Evolutionary conservation across 306 rosid species (phyloP).

Genomic region (Gastrolobium bilobum): DNA sequence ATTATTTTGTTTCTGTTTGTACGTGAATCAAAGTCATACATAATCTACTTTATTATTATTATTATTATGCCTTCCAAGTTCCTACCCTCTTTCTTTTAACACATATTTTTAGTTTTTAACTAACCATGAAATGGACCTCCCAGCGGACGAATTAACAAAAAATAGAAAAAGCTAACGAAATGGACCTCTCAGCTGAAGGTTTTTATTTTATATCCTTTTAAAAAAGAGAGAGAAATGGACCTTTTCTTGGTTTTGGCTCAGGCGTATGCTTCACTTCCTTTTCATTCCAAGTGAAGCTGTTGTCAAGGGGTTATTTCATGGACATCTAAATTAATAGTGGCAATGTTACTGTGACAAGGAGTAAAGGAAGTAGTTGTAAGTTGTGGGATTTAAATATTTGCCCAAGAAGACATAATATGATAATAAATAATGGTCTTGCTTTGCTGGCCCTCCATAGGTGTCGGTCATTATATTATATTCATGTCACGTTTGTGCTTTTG

Average conservation of each 20-base stretch:
- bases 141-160: slow-evolving; percentile 14
- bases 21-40: slow-evolving; percentile 57
- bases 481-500: slow-evolving; percentile 46
- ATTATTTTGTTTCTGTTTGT: slow-evolving; percentile 37
- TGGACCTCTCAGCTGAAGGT: slow-evolving; percentile 46
- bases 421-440: slow-evolving; percentile 42
- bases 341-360: background rate
- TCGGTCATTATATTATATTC: slow-evolving; percentile 49
- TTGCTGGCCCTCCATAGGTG: slow-evolving; percentile 41
- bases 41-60: slow-evolving; percentile 42
- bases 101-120: background rate
- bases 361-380: slow-evolving; percentile 39
- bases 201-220: background rate
- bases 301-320: slow-evolving; percentile 49
- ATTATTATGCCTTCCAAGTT: slow-evolving; percentile 5
- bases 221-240: slow-evolving; percentile 12
- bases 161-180: background rate
- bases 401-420: slow-evolving; percentile 47
- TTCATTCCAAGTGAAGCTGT: slow-evolving; percentile 12
- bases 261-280: slow-evolving; percentile 25
- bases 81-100: slow-evolving; percentile 11
- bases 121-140: slow-evolving; percentile 25
- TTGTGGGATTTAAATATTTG: slow-evolving; percentile 45
- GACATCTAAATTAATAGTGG: slow-evolving; percentile 39
- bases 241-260: slow-evolving; percentile 2